Evolutionary conservation across 2,329 filamentous ascomycete species (phyloP), one percentile per base, ranked within the genome.

Genomic region (Monilinia polystroma): DNA sequence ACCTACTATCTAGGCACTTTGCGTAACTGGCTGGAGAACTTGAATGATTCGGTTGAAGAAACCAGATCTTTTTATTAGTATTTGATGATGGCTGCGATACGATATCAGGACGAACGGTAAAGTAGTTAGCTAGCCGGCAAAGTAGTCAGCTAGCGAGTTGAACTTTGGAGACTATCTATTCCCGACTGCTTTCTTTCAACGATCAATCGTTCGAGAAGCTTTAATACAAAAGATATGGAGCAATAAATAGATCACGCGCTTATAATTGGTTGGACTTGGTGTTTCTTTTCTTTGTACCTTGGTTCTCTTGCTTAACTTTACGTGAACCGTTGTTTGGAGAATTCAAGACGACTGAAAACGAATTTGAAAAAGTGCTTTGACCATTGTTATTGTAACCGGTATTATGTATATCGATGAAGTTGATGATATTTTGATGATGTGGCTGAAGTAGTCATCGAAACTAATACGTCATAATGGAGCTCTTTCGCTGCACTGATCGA

Each of bases 351-450:
- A 35, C 43, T 3, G 57, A 49, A 60, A 49, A 49, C 57, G 6
- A 51, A 38, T 12, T 12, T 11, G 18, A 11, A 11, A 32, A 35
- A 18, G 26, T 60, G 57, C 57, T 60, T 60, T 49, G 29, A 49
- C 45, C 1, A 16, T 60, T n/a, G 20, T 60, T 35, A 47, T 6
- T 49, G 6, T 47, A 2, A 20, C 7, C 32, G 32, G 32, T 8
- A 35, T 23, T n/a, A 1, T 26, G 32, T 8, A 35, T n/a, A 1
- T 26, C 26, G 57, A 59, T 59, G 57, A 59, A 59, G 57, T 20
- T 49, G 18, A 47, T 49, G 43, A 59, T 32, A 47, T 47, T 35
- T 23, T 16, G 57, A 59, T 49, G 18, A 59, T 59, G 57, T 59
- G 43, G 57, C 20, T 51, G 14, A 16, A 18, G 32, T 38, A 12